Evolutionary conservation across 1,139 yeast species (phyloP), one percentile per base, ranked within the genome.

Genomic region (Sugiyamaella pinicola): DNA sequence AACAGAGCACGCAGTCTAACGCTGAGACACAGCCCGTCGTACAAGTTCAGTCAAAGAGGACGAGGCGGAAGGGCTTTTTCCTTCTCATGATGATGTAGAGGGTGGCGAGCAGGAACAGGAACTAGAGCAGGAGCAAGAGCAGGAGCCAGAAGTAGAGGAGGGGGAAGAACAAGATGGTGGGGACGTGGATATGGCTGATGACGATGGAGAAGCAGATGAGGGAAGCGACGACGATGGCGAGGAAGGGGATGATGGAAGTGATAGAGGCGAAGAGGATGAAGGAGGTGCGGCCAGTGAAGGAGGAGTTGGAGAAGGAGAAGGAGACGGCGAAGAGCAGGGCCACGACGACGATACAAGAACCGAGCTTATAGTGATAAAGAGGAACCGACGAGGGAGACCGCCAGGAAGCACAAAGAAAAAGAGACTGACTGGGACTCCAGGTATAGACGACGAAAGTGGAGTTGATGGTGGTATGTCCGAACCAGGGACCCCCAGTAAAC

Each of bases 361-460:
- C 2, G 40, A 39, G 10, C 44, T 29, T 6, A 38, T 22, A 22
- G 26, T 21, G 10, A 43, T 52, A 37, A 49, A 56, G 28, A 49
- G 48, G 13, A 46, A 64, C 12, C 54, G 60, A 26, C 66, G 74
- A 39, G 74, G 75, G 10, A 61, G 74, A 49, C 74, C 74, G 7
- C 69, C 71, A 19, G 69, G 69, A 35, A 57, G 62, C 46, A 64
- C 61, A 41, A 65, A 64, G 52, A 65, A 63, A 53, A 53, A 43
- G 31, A 21, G 29, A 22, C 22, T 13, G 13, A 33, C 37, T 12
- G 34, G 60, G 15, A 62, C 66, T 2, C 50, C 58, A 55, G 18
- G 42, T 55, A 15, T 62, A 58, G 50, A 37, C 49, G 54, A 53
- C 56, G 29, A 53, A 39, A 41, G 22, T 18, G 40, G 51, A 28